Conservation (phyloP, 768 basidiomycete species). For the Tremella mesenterica region DNA sequence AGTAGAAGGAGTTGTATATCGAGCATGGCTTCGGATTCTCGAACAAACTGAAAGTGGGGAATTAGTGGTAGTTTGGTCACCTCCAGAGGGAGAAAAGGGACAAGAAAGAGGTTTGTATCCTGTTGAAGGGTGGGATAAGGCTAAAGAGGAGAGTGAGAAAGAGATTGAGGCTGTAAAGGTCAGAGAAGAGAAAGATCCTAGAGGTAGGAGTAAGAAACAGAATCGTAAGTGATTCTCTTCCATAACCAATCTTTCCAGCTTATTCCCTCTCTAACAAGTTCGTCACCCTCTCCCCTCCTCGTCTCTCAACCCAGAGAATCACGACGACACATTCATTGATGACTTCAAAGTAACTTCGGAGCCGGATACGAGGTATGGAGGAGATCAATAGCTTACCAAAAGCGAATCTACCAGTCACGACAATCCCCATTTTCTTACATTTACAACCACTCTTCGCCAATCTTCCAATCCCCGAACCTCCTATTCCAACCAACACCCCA, state of each 20-base stretch:
- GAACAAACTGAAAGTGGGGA: constrained; percentile 46
- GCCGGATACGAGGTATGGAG: not conserved
- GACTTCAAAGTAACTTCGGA: too few relatives aligned
- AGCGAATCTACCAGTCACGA: constrained; percentile 51
- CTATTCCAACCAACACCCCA: constrained; percentile 23
- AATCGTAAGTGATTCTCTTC: constrained; percentile 6
- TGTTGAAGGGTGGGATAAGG: constrained; percentile 76
- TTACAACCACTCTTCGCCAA: constrained; percentile 72
- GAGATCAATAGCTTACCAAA: constrained; percentile 10
- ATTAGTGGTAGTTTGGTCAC: constrained; percentile 33
- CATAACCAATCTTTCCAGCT: too few relatives aligned
- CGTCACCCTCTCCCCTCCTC: constrained; percentile 62
- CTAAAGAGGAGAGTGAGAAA: constrained; percentile 75
- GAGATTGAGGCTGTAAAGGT: constrained; percentile 28
- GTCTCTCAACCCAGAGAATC: too few relatives aligned
- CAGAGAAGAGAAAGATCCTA: constrained; percentile 30
- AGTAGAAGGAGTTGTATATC: constrained; percentile 85
- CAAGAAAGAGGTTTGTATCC: constrained; percentile 62
- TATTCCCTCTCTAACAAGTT: constrained; percentile 44
- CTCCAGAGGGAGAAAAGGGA: constrained; percentile 29
- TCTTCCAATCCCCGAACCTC: constrained; percentile 48
- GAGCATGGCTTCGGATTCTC: constrained; percentile 49
- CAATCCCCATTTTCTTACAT: constrained; percentile 84
- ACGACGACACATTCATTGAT: too few relatives aligned
- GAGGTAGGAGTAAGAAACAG: constrained; percentile 26